These are phyloP conservation scores for Neodidymelliopsis sp. DNA, from an alignment of 2,329 filamentous ascomycete genomes.

Conservation along the genomic window DNA sequence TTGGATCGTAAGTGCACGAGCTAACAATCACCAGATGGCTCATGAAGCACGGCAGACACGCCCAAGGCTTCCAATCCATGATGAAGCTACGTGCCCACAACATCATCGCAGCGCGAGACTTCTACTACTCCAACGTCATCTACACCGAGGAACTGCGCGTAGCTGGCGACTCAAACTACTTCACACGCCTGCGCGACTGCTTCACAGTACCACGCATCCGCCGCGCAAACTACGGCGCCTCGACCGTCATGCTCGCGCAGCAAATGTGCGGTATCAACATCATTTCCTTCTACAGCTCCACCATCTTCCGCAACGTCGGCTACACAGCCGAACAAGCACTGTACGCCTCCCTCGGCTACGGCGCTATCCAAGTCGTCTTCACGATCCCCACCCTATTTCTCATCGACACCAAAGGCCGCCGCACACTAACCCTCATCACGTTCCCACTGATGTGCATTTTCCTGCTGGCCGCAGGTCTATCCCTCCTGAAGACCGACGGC, in stretches of 20 bases:
- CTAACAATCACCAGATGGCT: conserved; percentile 52
- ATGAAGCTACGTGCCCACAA: conserved; percentile 48
- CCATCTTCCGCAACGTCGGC: conserved; percentile 68
- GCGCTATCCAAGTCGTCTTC: conserved; percentile 46
- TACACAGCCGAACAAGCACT: conserved; percentile 39
- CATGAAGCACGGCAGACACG: conserved; percentile 46
- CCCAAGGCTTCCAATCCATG: conserved; percentile 59
- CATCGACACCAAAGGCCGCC: conserved; percentile 50
- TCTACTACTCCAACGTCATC: conserved; percentile 49
- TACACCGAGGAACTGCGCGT: conserved; percentile 47
- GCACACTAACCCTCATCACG: conserved; percentile 43
- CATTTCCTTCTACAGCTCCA: conserved; percentile 79
- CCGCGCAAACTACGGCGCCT: conserved; percentile 50
- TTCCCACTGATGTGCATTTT: conserved; percentile 50
- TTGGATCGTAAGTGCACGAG: too few relatives aligned
- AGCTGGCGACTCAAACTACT: conserved; percentile 46
- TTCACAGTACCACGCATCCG: conserved; percentile 52
- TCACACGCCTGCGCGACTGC: conserved; percentile 56
- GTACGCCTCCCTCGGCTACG: conserved; percentile 49
- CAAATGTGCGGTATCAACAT: conserved; percentile 67
- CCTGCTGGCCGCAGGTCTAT: conserved; percentile 46
- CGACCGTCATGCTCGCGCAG: conserved; percentile 51
- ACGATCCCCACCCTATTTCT: conserved; percentile 49
- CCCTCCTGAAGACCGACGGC: conserved; percentile 37
- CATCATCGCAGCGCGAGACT: conserved; percentile 47